These are phyloP conservation scores for Pelargonium citronellum DNA, from an alignment of 441 rosid genomes.

Conservation along the genomic window DNA sequence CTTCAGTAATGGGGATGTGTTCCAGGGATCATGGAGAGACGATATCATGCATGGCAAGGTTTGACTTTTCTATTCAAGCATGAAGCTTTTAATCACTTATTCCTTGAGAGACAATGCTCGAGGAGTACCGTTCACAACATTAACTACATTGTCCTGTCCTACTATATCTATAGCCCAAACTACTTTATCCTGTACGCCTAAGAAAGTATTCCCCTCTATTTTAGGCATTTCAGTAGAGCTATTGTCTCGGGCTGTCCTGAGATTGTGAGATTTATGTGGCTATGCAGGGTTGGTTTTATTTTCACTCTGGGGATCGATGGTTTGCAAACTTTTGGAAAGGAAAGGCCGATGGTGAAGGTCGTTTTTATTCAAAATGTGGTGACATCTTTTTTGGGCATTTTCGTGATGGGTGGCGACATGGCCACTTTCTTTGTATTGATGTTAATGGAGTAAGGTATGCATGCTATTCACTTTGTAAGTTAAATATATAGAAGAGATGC, in stretches of 20 bases:
- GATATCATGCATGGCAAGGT: slow-evolving; percentile 97
- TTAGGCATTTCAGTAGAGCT: slow-evolving; percentile 7
- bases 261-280: not conserved
- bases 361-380: slow-evolving; percentile 82
- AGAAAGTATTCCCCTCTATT: not conserved
- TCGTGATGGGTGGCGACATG: slow-evolving; percentile 89
- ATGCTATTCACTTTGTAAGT: not conserved
- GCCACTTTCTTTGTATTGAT: slow-evolving; percentile 65
- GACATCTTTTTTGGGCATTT: slow-evolving; percentile 75
- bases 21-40: slow-evolving; percentile 98
- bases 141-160: too few species aligned
- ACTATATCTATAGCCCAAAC: not conserved
- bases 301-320: slow-evolving; percentile 85
- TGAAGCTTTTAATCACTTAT: slow-evolving; percentile 5
- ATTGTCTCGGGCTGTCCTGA: not conserved
- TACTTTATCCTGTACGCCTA: not conserved
- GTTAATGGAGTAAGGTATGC: slow-evolving; percentile 76
- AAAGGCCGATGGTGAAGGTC: slow-evolving; percentile 84
- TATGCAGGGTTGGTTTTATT: slow-evolving; percentile 87
- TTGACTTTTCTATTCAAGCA: slow-evolving; percentile 14
- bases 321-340: slow-evolving; percentile 99
- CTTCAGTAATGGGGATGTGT: slow-evolving; percentile 87
- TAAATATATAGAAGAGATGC: not conserved
- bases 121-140: not conserved
- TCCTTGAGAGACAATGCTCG: not conserved